These are phyloP conservation scores for Acorus gramineus DNA, from an alignment of 106 monocot genomes.

Conservation along the genomic window DNA sequence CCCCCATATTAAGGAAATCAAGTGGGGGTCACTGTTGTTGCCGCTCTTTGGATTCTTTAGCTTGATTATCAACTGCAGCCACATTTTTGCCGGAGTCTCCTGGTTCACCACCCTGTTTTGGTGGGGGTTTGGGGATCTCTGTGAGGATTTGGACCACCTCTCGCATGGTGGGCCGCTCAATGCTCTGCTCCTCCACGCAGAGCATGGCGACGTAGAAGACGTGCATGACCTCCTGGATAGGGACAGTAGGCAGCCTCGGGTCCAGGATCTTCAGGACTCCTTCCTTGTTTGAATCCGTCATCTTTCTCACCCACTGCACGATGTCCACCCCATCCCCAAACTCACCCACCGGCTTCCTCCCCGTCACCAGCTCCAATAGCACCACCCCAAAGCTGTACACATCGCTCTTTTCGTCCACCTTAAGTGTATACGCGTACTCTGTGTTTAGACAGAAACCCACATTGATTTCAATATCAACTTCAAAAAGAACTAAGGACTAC, in stretches of 20 bases:
- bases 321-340: conserved; percentile 62
- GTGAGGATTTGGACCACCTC: conserved; percentile 58
- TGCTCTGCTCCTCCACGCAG: too few relatives aligned
- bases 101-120: conserved; percentile 6
- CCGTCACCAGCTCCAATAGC: conserved; percentile 27
- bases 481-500: neutral
- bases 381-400: conserved; percentile 44
- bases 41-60: too few relatives aligned
- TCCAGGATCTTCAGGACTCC: neutral
- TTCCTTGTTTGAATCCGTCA: conserved; percentile 43
- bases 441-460: neutral
- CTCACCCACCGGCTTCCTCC: conserved; percentile 50
- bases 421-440: conserved; percentile 68
- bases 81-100: too few relatives aligned
- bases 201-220: too few relatives aligned
- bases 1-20: too few relatives aligned
- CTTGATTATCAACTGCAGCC: too few relatives aligned
- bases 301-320: conserved; percentile 46
- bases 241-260: too few relatives aligned
- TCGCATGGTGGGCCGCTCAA: too few relatives aligned
- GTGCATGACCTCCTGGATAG: too few relatives aligned
- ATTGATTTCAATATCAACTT: neutral
- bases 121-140: conserved; percentile 14
- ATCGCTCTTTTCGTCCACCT: conserved; percentile 65
- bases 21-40: too few relatives aligned